These are phyloP conservation scores for Phytophthora pisi DNA, from an alignment of 352 stramenopile species.

Conservation along the genomic window DNA sequence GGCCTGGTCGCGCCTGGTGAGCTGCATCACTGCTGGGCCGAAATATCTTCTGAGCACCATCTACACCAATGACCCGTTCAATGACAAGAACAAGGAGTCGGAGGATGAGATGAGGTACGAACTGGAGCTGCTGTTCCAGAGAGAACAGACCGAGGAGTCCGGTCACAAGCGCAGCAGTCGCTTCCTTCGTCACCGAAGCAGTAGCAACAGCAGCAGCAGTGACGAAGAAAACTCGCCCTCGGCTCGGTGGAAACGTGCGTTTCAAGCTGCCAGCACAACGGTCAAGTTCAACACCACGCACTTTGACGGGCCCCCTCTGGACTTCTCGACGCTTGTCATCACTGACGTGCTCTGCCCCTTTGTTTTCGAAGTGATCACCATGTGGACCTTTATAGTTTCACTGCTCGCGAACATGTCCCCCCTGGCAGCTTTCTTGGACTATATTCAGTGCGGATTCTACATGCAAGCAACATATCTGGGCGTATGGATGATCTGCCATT, in stretches of 20 bases:
- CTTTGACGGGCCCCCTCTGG: conserved; percentile 80
- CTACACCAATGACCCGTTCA: conserved; percentile 69
- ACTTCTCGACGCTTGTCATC: conserved; percentile 86
- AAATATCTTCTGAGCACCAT: conserved; percentile 51
- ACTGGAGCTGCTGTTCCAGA: conserved; percentile 65
- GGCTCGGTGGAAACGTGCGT: conserved; percentile 75
- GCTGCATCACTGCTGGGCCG: conserved; percentile 41
- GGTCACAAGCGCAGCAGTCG: conserved; percentile 25
- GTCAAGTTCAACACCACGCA: conserved; percentile 78
- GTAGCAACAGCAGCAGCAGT: conserved; percentile 15
- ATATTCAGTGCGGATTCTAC: conserved; percentile 85
- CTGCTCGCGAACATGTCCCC: conserved; percentile 71
- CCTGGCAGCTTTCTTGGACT: conserved; percentile 78
- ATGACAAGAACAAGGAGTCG: conserved; percentile 75
- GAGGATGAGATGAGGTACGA: conserved; percentile 73
- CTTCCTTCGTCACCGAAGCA: conserved; percentile 30
- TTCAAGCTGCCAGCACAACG: conserved; percentile 66
- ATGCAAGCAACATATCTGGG: conserved; percentile 69
- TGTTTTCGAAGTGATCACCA: conserved; percentile 79
- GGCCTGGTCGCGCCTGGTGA: conserved; percentile 60
- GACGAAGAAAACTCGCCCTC: conserved; percentile 33
- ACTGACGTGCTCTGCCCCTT: conserved; percentile 85
- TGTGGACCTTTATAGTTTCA: conserved; percentile 67
- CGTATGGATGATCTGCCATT: conserved; percentile 86
- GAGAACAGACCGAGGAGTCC: conserved; percentile 49